These are phyloP conservation scores for Verticillium dahliae DNA, from an alignment of 2,329 filamentous ascomycete genomes.

Conservation along the genomic window DNA sequence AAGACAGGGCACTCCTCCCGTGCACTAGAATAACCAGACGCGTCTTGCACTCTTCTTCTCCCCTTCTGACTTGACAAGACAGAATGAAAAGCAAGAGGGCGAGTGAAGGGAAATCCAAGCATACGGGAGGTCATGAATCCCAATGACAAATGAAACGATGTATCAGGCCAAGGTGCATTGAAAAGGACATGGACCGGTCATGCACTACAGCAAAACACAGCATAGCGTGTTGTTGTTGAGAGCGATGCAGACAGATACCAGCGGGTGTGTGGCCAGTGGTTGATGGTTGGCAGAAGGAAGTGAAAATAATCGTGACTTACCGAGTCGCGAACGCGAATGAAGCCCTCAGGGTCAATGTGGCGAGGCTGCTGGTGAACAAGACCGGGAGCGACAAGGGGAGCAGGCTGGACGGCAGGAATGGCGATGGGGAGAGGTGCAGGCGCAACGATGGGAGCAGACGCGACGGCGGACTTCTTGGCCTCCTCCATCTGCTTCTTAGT, in stretches of 20 bases:
- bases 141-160: not conserved
- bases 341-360: slow-evolving; percentile 64
- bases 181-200: not conserved
- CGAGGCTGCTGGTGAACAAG: slow-evolving; percentile 14
- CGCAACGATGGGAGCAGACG: slow-evolving; percentile 23
- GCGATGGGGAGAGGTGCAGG: slow-evolving; percentile 19
- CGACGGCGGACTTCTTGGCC: slow-evolving; percentile 27
- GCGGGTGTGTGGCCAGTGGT: not conserved
- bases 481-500: slow-evolving; percentile 34
- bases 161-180: not conserved
- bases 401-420: not conserved
- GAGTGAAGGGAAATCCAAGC: too few relatives aligned
- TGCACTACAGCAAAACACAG: not conserved
- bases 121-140: too few relatives aligned
- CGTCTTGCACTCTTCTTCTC: not conserved
- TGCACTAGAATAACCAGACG: not conserved
- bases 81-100: too few relatives aligned
- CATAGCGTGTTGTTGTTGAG: not conserved
- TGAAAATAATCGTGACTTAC: slow-evolving; percentile 46
- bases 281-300: not conserved
- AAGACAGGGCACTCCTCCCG: not conserved
- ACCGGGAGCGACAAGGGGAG: not conserved
- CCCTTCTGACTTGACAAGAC: too few relatives aligned
- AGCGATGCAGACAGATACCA: not conserved
- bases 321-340: slow-evolving; percentile 72